Evolutionary conservation across 1,139 yeast species (phyloP).

Genomic region (Nadsonia starkeyi-henricii): DNA sequence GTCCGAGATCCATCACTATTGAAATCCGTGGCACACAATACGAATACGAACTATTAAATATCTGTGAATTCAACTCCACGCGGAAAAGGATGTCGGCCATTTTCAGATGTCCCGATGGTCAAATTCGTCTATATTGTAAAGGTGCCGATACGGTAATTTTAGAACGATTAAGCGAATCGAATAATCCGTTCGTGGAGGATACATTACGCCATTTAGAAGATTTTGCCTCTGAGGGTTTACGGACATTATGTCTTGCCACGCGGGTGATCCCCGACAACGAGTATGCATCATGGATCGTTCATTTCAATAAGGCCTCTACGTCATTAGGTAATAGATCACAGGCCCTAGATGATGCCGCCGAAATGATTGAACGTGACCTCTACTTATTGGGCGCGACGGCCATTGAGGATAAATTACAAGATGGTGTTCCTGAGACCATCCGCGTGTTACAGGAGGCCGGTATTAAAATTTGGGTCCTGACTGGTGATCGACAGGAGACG

Average conservation of each 20-base stretch:
- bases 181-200: constrained; percentile 66
- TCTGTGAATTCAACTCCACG: constrained; percentile 94
- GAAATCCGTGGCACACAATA: constrained; percentile 24
- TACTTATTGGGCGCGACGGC: constrained; percentile 93
- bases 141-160: constrained; percentile 97
- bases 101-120: constrained; percentile 88
- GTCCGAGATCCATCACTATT: constrained; percentile 70
- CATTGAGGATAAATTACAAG: constrained; percentile 93
- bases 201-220: constrained; percentile 86
- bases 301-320: constrained; percentile 69
- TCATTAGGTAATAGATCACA: constrained; percentile 62
- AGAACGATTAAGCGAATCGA: constrained; percentile 55
- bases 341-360: constrained; percentile 73
- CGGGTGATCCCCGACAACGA: constrained; percentile 72
- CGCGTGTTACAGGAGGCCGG: constrained; percentile 93
- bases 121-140: constrained; percentile 76
- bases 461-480: constrained; percentile 90
- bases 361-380: constrained; percentile 65
- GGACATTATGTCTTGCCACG: constrained; percentile 87
- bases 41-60: constrained; percentile 66
- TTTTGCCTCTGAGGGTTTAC: constrained; percentile 89
- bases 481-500: constrained; percentile 99
- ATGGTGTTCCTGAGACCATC: constrained; percentile 96
- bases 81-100: constrained; percentile 96
- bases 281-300: constrained; percentile 45